Conservation (phyloP, 495 filamentous ascomycete genomes). For the Monascus purpureus region DNA sequence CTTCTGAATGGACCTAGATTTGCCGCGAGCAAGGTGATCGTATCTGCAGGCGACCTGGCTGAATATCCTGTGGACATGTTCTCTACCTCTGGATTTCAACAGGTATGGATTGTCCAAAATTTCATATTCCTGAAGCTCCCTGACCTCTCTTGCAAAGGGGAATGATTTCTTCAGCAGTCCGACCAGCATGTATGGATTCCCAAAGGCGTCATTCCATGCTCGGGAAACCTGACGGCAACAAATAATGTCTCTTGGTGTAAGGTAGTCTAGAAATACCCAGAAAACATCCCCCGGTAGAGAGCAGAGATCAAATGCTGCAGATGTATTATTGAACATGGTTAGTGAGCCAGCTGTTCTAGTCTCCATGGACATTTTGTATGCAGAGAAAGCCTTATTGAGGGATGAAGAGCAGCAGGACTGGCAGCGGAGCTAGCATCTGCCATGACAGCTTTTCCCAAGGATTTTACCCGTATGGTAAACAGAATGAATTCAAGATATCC, state of each 20-base stretch:
- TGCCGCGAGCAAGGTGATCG: constrained; percentile 35
- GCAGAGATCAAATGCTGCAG: constrained; percentile 7
- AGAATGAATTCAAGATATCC: too few relatives aligned
- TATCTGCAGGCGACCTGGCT: constrained; percentile 43
- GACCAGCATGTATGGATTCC: constrained; percentile 28
- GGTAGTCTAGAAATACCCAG: constrained; percentile 23
- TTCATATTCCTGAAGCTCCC: constrained; percentile 9
- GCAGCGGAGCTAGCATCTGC: too few relatives aligned
- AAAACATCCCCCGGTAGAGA: constrained; percentile 29
- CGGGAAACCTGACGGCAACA: constrained; percentile 41
- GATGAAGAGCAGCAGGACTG: too few relatives aligned
- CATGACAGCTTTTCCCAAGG: too few relatives aligned
- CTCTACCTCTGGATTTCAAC: too few relatives aligned
- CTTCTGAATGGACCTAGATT: constrained; percentile 35
- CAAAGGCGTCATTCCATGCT: constrained; percentile 41
- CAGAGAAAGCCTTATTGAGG: too few relatives aligned
- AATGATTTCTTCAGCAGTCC: constrained; percentile 38
- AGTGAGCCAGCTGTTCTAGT: not conserved
- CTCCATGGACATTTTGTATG: not conserved
- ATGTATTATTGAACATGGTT: not conserved
- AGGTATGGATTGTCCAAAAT: constrained; percentile 1
- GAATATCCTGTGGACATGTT: constrained; percentile 32
- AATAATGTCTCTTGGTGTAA: constrained; percentile 37
- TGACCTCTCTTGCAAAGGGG: constrained; percentile 40
- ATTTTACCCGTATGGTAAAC: too few relatives aligned